phyloP scores from a whole-genome alignment of 805 yeast species.

The Candida nitratophila region DNA sequence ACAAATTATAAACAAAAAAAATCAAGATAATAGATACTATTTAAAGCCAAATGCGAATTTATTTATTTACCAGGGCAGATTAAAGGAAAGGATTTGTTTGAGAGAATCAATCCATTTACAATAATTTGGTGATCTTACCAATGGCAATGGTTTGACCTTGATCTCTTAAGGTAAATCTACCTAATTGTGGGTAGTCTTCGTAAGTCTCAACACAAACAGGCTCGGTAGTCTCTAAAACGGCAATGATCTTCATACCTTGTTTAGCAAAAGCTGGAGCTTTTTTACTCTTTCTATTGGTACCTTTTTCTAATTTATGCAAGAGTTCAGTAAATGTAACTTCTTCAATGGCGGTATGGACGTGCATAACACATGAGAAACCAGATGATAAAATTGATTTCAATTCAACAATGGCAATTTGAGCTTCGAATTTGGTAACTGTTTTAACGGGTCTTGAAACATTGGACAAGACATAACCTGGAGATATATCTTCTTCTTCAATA shows the following conservation, averaged over 20 bases:
- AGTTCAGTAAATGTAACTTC: slow-evolving; percentile 80
- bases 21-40: too few species aligned
- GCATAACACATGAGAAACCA: slow-evolving; percentile 98
- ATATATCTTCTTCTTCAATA: slow-evolving; percentile 93
- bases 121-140: slow-evolving; percentile 90
- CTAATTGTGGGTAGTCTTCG: slow-evolving; percentile 89
- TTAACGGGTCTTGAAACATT: slow-evolving; percentile 83
- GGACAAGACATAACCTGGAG: slow-evolving; percentile 86
- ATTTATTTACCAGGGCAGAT: not conserved
- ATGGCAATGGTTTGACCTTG: slow-evolving; percentile 98
- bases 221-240: slow-evolving; percentile 74
- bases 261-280: slow-evolving; percentile 98
- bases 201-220: slow-evolving; percentile 94
- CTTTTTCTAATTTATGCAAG: slow-evolving; percentile 91
- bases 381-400: slow-evolving; percentile 89
- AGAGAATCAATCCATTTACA: slow-evolving; percentile 28
- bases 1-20: too few species aligned
- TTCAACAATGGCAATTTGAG: slow-evolving; percentile 95
- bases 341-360: slow-evolving; percentile 96
- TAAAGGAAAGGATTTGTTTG: not conserved
- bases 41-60: not conserved
- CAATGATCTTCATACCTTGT: slow-evolving; percentile 97
- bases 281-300: slow-evolving; percentile 93
- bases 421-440: slow-evolving; percentile 86
- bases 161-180: slow-evolving; percentile 97